Evolutionary conservation across 2,329 filamentous ascomycete species (phyloP).

Genomic region (Leptographium flavum): DNA sequence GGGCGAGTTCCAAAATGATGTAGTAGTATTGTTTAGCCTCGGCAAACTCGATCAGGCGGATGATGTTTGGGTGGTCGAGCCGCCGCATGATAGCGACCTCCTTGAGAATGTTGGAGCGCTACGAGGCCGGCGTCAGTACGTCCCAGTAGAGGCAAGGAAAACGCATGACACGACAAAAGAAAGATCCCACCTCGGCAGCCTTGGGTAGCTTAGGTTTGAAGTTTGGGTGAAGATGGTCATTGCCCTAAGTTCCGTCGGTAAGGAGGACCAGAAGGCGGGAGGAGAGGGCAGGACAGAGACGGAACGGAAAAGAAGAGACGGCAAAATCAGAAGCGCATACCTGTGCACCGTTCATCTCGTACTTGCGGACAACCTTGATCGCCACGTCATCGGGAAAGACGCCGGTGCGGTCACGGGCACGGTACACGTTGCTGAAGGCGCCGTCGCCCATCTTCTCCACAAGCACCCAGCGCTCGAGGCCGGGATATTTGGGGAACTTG

Average conservation of each 20-base stretch:
- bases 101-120: slow-evolving; percentile 96
- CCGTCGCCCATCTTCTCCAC: slow-evolving; percentile 98
- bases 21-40: slow-evolving; percentile 95
- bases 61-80: slow-evolving; percentile 89
- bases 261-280: slow-evolving; percentile 10
- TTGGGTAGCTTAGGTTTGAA: slow-evolving; percentile 82
- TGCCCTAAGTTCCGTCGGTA: slow-evolving; percentile 58
- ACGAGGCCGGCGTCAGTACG: slow-evolving; percentile 3
- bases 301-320: not conserved
- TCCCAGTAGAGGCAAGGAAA: slow-evolving; percentile 10
- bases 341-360: slow-evolving; percentile 97
- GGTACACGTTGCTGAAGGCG: slow-evolving; percentile 97
- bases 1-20: slow-evolving; percentile 88
- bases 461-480: slow-evolving; percentile 72
- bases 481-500: slow-evolving; percentile 76
- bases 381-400: slow-evolving; percentile 61
- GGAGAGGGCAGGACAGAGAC: not conserved
- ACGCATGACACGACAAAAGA: slow-evolving; percentile 15
- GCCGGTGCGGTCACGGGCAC: slow-evolving; percentile 61
- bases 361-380: slow-evolving; percentile 98
- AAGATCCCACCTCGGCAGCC: slow-evolving; percentile 80
- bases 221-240: slow-evolving; percentile 87
- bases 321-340: slow-evolving; percentile 44
- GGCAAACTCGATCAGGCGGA: slow-evolving; percentile 84
- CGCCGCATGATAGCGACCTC: slow-evolving; percentile 98